Evolutionary conservation across 345 rosid genomes (phyloP), one percentile per base, ranked within the genome.

Genomic region (Garcia nutans): DNA sequence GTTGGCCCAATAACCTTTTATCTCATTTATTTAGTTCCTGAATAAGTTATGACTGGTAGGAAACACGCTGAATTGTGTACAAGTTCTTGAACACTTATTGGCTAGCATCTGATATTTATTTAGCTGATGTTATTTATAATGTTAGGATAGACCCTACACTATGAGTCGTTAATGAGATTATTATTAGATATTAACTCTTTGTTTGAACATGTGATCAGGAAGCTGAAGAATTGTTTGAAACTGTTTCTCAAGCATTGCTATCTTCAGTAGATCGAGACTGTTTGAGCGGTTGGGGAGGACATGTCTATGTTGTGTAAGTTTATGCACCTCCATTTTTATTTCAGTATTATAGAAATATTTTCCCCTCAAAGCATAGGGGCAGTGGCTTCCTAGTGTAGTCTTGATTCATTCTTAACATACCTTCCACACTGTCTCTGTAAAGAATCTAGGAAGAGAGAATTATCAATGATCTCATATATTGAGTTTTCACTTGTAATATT

Each of bases 261-360:
- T 82, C 99, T 57, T 96, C 99, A 0, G 96, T 96, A 8, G 98
- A 93, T 81, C 90, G 97, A 75, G 99, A 96, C 85, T 96, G 98
- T 80, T 81, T 96, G 76, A 93, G 98, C 87, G 99, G 99, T 60
- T 93, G 99, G 99, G 99, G 99, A 80, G 98, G 98, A 62, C 94
- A 91, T 63, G 93, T 93, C 76, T 96, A 93, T 78, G 84, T 96
- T 85, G 94, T 96, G 99, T 96, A 93, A 90, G 97, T 70, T 65
- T 42, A 65, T 67, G 33, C 41, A 13, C 41, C 17, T 49, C 24
- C 1, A 44, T 44, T 66, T 66, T 23, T 47, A 33, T 47, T 2
- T 47, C 33, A 45, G 19, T 67, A 13, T 3, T 23, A 33, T 55
- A 37, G 26, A 70, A 33, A 6, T 4, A 10, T 19, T 68, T 31